Conservation (phyloP, 1,139 yeast species). For the Zygosaccharomyces pseudobailii region DNA sequence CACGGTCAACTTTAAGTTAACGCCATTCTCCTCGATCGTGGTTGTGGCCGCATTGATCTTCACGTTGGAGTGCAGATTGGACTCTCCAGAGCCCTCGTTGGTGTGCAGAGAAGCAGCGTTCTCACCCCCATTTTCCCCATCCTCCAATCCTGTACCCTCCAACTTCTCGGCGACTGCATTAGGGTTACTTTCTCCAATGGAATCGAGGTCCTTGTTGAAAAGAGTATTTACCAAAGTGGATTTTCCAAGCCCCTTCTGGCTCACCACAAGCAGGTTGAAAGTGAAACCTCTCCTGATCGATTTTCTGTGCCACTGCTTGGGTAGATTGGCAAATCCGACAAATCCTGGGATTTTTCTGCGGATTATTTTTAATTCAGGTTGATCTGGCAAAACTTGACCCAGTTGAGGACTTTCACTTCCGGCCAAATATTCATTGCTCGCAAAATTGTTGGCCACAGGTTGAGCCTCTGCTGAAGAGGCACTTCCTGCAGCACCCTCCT, state of each 20-base stretch:
- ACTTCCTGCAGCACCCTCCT: background rate
- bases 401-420: background rate
- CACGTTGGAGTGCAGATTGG: conserved; percentile 42
- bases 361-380: conserved; percentile 48
- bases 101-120: conserved; percentile 13
- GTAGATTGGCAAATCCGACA: conserved; percentile 96
- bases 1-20: conserved; percentile 75
- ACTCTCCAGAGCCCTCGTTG: conserved; percentile 15
- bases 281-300: conserved; percentile 88
- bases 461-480: background rate
- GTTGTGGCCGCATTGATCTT: conserved; percentile 63
- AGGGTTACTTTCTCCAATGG: conserved; percentile 2
- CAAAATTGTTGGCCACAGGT: background rate
- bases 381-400: conserved; percentile 33
- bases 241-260: conserved; percentile 92
- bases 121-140: conserved; percentile 10
- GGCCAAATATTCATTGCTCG: background rate
- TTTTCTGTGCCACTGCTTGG: conserved; percentile 98
- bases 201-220: conserved; percentile 64
- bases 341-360: conserved; percentile 83
- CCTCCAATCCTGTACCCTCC: conserved; percentile 16
- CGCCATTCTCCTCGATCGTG: conserved; percentile 90
- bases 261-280: conserved; percentile 84
- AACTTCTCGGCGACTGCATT: conserved; percentile 18
- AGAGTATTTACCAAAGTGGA: conserved; percentile 87